phyloP scores from a whole-genome alignment of 2,329 filamentous ascomycete genomes.

The Colletotrichum musicola region DNA sequence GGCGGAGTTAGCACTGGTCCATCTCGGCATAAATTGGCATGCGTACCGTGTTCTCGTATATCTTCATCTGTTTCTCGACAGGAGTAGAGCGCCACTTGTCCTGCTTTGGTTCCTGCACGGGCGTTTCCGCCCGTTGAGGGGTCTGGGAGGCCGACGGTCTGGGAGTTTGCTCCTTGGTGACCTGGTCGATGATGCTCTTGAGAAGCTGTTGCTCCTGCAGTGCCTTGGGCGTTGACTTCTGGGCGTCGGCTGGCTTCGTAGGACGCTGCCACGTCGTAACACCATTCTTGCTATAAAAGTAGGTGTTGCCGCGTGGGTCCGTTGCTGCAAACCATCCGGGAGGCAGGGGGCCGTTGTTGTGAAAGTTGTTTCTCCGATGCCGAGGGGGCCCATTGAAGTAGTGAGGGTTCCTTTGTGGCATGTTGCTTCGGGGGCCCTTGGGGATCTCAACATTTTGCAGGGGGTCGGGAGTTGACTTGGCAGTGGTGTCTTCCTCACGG shows the following conservation, averaged over 20 bases:
- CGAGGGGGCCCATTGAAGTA: constrained; percentile 58
- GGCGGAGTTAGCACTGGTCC: background rate
- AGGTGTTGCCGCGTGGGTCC: constrained; percentile 77
- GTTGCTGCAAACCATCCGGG: constrained; percentile 87
- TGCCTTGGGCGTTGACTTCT: constrained; percentile 74
- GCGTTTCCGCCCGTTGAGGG: constrained; percentile 70
- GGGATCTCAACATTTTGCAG: constrained; percentile 65
- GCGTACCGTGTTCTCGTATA: constrained; percentile 93
- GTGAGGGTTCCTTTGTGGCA: constrained; percentile 63
- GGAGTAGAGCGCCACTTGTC: constrained; percentile 79
- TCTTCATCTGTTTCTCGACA: constrained; percentile 90
- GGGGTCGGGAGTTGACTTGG: constrained; percentile 54
- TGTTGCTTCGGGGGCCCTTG: constrained; percentile 71
- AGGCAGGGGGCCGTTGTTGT: constrained; percentile 70
- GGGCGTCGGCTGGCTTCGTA: constrained; percentile 73
- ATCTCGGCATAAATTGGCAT: background rate
- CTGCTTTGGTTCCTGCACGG: constrained; percentile 69
- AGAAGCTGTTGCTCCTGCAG: constrained; percentile 77
- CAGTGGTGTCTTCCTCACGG: constrained; percentile 54
- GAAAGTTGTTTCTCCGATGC: constrained; percentile 64
- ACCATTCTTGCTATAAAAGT: constrained; percentile 87
- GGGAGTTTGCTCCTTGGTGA: constrained; percentile 77
- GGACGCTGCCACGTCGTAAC: constrained; percentile 87
- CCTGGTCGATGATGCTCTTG: constrained; percentile 87
- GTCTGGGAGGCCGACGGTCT: constrained; percentile 71